These are phyloP conservation scores for Microbotryum lychnidis-dioicae DNA, from an alignment of 1,284 basidiomycete genomes.

Conservation along the genomic window DNA sequence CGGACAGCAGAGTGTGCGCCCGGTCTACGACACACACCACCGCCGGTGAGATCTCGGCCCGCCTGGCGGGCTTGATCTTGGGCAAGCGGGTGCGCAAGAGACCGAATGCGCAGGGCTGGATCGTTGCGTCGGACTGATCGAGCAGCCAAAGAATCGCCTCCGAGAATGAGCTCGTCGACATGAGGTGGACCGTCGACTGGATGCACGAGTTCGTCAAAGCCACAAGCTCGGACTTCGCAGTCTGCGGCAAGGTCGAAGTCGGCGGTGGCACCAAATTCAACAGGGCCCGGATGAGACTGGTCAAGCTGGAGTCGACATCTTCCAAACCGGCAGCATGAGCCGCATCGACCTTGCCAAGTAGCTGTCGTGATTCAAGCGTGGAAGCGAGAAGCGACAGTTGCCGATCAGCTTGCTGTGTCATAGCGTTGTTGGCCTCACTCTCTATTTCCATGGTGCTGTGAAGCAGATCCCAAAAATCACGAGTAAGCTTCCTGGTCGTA, in stretches of 20 bases:
- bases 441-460: not conserved
- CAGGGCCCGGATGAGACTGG: slow-evolving; percentile 23
- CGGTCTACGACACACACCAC: slow-evolving; percentile 50
- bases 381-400: slow-evolving; percentile 15
- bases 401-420: not conserved
- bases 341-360: slow-evolving; percentile 30
- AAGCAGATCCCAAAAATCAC: not conserved
- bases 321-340: slow-evolving; percentile 19
- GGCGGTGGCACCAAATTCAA: slow-evolving; percentile 23
- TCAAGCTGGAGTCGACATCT: slow-evolving; percentile 22
- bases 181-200: slow-evolving; percentile 39
- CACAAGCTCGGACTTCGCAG: slow-evolving; percentile 15
- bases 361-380: slow-evolving; percentile 27
- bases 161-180: slow-evolving; percentile 55
- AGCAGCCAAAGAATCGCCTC: slow-evolving; percentile 38
- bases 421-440: no score
- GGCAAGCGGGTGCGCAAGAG: slow-evolving; percentile 59
- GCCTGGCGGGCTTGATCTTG: slow-evolving; percentile 53
- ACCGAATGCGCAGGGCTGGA: slow-evolving; percentile 38
- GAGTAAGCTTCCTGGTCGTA: no score
- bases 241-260: not conserved
- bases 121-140: slow-evolving; percentile 23
- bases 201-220: slow-evolving; percentile 37
- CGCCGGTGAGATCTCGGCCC: slow-evolving; percentile 49
- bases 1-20: slow-evolving; percentile 48